A percentile compares a stretch with the other conserved stretches of the same genome.
Conservation (phyloP, 805 yeast species). For the Kuraishia floccosa region DNA sequence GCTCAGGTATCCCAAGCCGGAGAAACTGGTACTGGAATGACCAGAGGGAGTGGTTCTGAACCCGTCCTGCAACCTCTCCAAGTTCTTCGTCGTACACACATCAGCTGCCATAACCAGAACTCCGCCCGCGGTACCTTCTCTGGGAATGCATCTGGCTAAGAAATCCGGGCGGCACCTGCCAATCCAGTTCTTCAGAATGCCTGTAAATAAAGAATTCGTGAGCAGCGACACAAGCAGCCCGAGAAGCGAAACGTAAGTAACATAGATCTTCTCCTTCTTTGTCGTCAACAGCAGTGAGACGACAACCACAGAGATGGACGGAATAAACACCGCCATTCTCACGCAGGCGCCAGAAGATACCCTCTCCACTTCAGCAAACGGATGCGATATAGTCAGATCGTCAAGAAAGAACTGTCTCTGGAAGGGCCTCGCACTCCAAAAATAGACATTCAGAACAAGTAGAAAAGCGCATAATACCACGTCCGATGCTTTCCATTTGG, state of each 20-base stretch:
- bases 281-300: conserved; percentile 25
- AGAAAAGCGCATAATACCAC: no score
- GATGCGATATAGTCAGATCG: conserved; percentile 73
- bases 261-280: conserved; percentile 41
- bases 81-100: conserved; percentile 47
- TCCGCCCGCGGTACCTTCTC: conserved; percentile 40
- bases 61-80: conserved; percentile 44
- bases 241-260: conserved; percentile 50
- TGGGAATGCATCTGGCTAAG: conserved; percentile 73
- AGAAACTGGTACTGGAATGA: conserved; percentile 61
- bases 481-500: conserved; percentile 14
- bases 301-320: conserved; percentile 26
- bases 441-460: no score
- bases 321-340: conserved; percentile 40
- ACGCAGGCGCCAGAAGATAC: conserved; percentile 49
- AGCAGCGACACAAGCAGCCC: conserved; percentile 56
- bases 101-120: conserved; percentile 49
- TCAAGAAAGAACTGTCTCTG: conserved; percentile 68
- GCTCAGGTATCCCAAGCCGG: conserved; percentile 53
- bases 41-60: conserved; percentile 80
- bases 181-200: conserved; percentile 68
- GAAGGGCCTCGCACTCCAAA: no score
- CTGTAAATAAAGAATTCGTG: conserved; percentile 54
- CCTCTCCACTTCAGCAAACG: conserved; percentile 64
- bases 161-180: conserved; percentile 93